These are phyloP conservation scores for Quercus wislizeni DNA, from an alignment of 306 rosid genomes.

Conservation along the genomic window DNA sequence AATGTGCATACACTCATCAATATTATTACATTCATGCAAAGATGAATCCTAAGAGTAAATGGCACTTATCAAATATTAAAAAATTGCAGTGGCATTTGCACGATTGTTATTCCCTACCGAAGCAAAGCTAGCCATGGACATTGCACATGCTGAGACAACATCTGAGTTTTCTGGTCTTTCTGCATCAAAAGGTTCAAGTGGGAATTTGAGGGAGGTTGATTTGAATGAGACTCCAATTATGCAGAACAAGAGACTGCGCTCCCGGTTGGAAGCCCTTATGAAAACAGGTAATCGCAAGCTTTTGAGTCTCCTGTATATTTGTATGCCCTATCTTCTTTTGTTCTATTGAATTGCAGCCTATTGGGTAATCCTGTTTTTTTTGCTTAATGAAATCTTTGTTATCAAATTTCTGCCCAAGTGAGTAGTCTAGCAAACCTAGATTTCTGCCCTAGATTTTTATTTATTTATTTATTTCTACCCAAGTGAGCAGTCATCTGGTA, in stretches of 20 bases:
- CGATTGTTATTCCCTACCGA: conserved; percentile 70
- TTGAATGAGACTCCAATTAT: conserved; percentile 73
- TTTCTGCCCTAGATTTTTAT: too few species aligned
- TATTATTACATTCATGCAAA: background rate
- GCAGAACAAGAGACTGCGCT: conserved; percentile 58
- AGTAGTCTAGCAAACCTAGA: too few species aligned
- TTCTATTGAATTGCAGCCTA: background rate
- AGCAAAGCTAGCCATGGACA: conserved; percentile 77
- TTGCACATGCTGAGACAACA: conserved; percentile 64
- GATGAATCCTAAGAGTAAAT: background rate
- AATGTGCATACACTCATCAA: background rate
- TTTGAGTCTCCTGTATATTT: background rate
- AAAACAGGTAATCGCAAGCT: conserved; percentile 65
- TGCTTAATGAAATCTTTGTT: background rate
- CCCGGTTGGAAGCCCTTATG: conserved; percentile 53
- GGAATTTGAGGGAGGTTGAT: conserved; percentile 64
- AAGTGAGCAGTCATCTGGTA: too few species aligned
- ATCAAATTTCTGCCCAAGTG: background rate
- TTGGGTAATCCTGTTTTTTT: background rate
- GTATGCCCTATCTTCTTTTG: background rate
- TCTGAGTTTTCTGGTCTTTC: conserved; percentile 20
- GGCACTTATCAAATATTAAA: too few species aligned
- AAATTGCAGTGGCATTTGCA: conserved; percentile 75
- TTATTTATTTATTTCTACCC: too few species aligned
- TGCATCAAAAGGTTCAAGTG: conserved; percentile 44